A percentile compares a stretch with the other conserved stretches of the same genome.
phyloP scores from a whole-genome alignment of 2,329 filamentous ascomycete genomes.

The Periconia digitata region DNA sequence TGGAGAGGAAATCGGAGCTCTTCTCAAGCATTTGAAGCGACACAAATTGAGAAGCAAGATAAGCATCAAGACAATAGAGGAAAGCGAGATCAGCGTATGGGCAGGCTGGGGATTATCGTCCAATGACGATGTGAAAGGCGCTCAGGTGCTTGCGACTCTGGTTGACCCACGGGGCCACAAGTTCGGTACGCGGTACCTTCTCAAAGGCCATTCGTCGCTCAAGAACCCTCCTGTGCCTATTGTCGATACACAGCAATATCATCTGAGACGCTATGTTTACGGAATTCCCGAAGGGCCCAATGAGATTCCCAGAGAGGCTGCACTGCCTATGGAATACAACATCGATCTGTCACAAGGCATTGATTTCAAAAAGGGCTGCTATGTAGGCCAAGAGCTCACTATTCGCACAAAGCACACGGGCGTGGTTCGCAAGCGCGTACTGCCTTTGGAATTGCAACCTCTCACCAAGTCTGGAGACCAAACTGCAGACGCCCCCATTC shows the following conservation, averaged over 20 bases:
- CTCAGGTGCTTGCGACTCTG: conserved; percentile 12
- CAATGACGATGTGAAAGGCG: not conserved
- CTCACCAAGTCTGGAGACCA: conserved; percentile 5
- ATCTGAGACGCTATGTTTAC: conserved; percentile 72
- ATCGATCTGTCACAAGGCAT: conserved; percentile 83
- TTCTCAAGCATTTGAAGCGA: conserved; percentile 75
- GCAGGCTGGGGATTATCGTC: conserved; percentile 63
- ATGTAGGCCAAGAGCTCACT: conserved; percentile 94
- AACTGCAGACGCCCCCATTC: conserved; percentile 2
- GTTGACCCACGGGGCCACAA: conserved; percentile 24
- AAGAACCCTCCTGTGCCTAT: conserved; percentile 29
- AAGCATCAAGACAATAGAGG: conserved; percentile 62
- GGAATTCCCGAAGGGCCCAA: conserved; percentile 83
- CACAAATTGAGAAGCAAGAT: conserved; percentile 87
- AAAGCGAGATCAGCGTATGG: conserved; percentile 69
- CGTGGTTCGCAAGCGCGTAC: conserved; percentile 84
- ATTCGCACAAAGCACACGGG: conserved; percentile 94
- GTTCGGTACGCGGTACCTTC: conserved; percentile 12
- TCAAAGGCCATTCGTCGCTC: conserved; percentile 13
- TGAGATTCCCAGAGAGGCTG: conserved; percentile 71
- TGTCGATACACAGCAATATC: conserved; percentile 59
- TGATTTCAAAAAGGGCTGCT: conserved; percentile 95
- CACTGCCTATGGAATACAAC: conserved; percentile 86
- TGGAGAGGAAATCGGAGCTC: conserved; percentile 59
- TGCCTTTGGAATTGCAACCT: conserved; percentile 75